phyloP scores from a whole-genome alignment of 768 basidiomycete genomes.

The Leccinum subtestaceum region DNA sequence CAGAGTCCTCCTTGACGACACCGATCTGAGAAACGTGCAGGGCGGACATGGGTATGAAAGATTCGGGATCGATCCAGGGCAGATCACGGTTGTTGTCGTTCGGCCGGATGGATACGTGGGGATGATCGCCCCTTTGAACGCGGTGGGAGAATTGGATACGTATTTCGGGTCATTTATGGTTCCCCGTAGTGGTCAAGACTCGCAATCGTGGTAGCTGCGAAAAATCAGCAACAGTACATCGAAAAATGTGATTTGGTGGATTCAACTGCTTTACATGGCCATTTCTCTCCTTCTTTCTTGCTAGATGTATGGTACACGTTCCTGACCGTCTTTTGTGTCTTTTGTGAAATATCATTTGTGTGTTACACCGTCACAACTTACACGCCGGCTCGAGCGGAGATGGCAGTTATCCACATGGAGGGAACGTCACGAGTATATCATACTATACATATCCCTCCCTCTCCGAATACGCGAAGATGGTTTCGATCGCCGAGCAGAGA shows the following conservation, averaged over 20 bases:
- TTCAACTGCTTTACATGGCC: neutral
- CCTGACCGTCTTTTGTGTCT: too few relatives aligned
- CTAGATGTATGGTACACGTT: too few relatives aligned
- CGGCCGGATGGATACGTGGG: neutral
- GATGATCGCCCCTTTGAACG: neutral
- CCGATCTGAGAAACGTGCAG: neutral
- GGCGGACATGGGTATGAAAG: neutral
- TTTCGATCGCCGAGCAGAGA: too few relatives aligned
- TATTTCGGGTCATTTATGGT: neutral
- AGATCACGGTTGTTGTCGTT: neutral
- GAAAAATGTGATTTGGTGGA: neutral
- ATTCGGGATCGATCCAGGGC: neutral
- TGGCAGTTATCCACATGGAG: too few relatives aligned
- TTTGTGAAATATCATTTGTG: too few relatives aligned
- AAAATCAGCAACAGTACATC: neutral
- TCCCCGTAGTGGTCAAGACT: neutral
- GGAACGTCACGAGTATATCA: too few relatives aligned
- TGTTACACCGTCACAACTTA: too few relatives aligned
- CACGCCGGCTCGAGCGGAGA: too few relatives aligned
- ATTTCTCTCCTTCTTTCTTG: too few relatives aligned
- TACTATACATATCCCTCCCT: too few relatives aligned
- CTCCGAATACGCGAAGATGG: too few relatives aligned
- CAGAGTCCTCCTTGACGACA: neutral
- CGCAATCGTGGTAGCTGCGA: neutral
- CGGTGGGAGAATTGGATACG: neutral